Evolutionary conservation across 257 asterid species (phyloP), one percentile per base, ranked within the genome.

Genomic region (Capsicum pubescens): DNA sequence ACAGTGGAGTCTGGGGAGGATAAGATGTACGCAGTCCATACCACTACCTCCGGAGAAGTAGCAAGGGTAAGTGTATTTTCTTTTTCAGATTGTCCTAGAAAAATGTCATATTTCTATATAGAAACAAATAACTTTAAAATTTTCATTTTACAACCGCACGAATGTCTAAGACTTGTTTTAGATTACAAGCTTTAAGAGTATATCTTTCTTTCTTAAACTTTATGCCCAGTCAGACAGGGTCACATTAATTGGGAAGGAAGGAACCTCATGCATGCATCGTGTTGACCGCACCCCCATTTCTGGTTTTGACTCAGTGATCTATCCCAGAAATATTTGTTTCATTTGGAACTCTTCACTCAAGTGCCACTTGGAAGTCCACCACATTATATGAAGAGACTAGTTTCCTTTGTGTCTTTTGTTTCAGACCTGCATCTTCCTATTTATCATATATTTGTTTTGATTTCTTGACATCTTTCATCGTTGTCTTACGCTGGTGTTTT

Each of bases 261-360:
- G 35, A 42, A 32, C n/a, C 80, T 46, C 59, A 71, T 46, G 36
- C n/a, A 71, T 48, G 80, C 39, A 44, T 39, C 80, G n/a, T n/a
- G 56, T 46, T 17, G 46, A 44, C 7, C 8, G 9, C 36, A 71
- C 58, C n/a, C 46, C 58, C 58, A 71, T 71, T n/a, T n/a, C 17
- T 46, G n/a, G 4, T 46, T 58, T n/a, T 71, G 57, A 44, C 57
- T 71, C 17, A 9, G n/a, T 71, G 58, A 71, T n/a, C 58, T 46
- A 9, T 63, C 4, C 79, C 56, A 71, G 19, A 9, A 32, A 5
- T 9, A n/a, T 71, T 46, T 71, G 35, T 19, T 63, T 63, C 42
- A 19, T 63, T 21, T 26, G 16, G 42, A 63, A 26, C 21, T 63
- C 67, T 26, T 63, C 69, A 63, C 15, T 19, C 42, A 63, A 3